Base-by-base conservation (phyloP, 495 filamentous ascomycete species). In the Aspergillus baeticus region DNA sequence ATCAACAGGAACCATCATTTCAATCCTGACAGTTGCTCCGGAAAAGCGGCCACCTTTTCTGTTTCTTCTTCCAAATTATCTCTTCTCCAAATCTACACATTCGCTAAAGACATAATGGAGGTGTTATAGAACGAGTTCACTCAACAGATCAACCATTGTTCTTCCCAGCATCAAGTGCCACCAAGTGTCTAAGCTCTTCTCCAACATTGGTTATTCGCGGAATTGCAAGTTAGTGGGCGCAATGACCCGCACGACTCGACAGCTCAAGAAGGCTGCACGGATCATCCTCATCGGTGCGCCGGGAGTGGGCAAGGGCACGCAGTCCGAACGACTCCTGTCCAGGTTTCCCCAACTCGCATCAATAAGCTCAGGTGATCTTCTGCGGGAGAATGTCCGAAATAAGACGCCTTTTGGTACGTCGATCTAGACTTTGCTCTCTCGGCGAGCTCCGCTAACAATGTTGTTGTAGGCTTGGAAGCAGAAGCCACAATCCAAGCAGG, bases 271-370 rank as follows among this genome's bases (percentile, higher is more conserved):
- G 69, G 93, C 94, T 35, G 94, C 95, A 15, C 88, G 94, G 31
- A 85, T 98, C 49, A 98, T 98, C 68, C 84, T 98, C 52, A 84
- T 98, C 58, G 94, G 94, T 48, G 92, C 94, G n/a, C 94, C 94
- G 0, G 94, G 89, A 6, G 80, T 82, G 4, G 94, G 94, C 49
- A 98, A 98, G 73, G 94, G 94, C 31, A 98, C 94, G 14, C 94
- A 98, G 67, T 89, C 91, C 26, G 90, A 96, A 64, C 81, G 94
- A 39, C 76, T 98, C 39, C 83, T 97, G 51, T 75, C 87, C 59
- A 85, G 89, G 57, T 98, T 92, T 63, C 90, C 92, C 14, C 88
- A 96, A 63, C 75, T 98, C 29, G 89, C 92, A 8, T 86, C 91
- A 5, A 92, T 98, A 73, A 94, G 89, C 74, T 96, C 94, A 17